Conservation (phyloP, 305 asterid species). For the Solanum aculeatissimum region DNA sequence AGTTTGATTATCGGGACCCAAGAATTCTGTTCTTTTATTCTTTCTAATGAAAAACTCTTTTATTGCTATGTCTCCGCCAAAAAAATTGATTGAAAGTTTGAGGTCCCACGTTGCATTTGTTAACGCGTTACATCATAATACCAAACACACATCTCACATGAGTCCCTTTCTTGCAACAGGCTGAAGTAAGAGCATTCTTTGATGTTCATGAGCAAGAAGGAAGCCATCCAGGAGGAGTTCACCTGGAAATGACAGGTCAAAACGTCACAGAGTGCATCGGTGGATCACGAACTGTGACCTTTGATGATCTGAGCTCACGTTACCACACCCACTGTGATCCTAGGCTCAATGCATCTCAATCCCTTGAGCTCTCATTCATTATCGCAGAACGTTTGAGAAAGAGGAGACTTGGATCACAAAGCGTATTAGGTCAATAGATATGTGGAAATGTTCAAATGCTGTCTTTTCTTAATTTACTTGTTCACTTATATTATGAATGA, state of each 20-base stretch:
- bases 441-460: not conserved
- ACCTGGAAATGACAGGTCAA: slow-evolving; percentile 83
- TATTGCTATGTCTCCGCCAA: not conserved
- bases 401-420: slow-evolving; percentile 45
- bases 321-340: slow-evolving; percentile 87
- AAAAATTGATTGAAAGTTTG: not conserved
- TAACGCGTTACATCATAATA: too few relatives aligned
- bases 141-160: not conserved
- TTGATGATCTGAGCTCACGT: slow-evolving; percentile 69
- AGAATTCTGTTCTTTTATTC: not conserved
- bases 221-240: slow-evolving; percentile 78
- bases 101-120: not conserved
- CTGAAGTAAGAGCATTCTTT: slow-evolving; percentile 76
- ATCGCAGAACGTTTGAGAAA: slow-evolving; percentile 72
- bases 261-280: slow-evolving; percentile 85
- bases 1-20: slow-evolving; percentile 7
- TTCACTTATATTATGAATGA: not conserved
- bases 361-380: slow-evolving; percentile 67
- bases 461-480: not conserved
- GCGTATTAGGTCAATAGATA: slow-evolving; percentile 8
- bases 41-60: not conserved
- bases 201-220: slow-evolving; percentile 93
- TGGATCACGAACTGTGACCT: slow-evolving; percentile 64
- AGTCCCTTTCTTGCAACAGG: slow-evolving; percentile 26
- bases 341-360: slow-evolving; percentile 76